phyloP scores from a whole-genome alignment of 305 asterid species.

The Galium porrigens region DNA sequence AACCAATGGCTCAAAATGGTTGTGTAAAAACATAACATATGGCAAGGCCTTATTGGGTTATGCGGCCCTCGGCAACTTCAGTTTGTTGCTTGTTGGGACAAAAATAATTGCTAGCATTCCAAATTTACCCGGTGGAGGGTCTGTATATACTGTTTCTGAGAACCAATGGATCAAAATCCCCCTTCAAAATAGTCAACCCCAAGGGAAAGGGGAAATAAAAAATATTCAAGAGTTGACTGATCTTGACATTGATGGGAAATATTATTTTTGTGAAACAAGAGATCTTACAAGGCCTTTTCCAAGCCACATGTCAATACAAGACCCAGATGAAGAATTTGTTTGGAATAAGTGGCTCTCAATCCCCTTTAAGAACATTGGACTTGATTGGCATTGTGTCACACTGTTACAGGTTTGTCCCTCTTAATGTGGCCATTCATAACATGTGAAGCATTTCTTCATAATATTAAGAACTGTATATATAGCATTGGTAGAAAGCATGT shows the following conservation, averaged over 20 bases:
- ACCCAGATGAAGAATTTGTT: constrained; percentile 87
- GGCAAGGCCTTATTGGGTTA: constrained; percentile 86
- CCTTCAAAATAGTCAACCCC: constrained; percentile 78
- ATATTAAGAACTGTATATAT: not conserved
- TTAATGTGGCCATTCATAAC: constrained; percentile 10
- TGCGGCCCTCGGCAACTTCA: constrained; percentile 74
- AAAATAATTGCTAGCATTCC: constrained; percentile 66
- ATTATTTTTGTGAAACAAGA: constrained; percentile 81
- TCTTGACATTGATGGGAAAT: constrained; percentile 88
- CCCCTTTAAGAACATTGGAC: constrained; percentile 81
- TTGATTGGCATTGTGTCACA: constrained; percentile 70
- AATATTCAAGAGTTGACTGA: constrained; percentile 81
- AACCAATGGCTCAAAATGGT: constrained; percentile 66
- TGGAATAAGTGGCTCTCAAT: constrained; percentile 91
- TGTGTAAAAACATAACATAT: constrained; percentile 47
- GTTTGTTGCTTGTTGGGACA: constrained; percentile 73
- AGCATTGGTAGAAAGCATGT: not conserved
- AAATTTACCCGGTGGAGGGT: constrained; percentile 85
- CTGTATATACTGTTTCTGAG: constrained; percentile 70
- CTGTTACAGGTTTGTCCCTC: constrained; percentile 63
- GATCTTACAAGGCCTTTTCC: constrained; percentile 94
- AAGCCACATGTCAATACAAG: constrained; percentile 58
- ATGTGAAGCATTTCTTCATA: not conserved
- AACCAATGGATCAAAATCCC: constrained; percentile 84
- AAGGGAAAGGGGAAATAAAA: constrained; percentile 69